Evolutionary conservation across 345 rosid genomes (phyloP).

Genomic region (Arabis hirsuta): DNA sequence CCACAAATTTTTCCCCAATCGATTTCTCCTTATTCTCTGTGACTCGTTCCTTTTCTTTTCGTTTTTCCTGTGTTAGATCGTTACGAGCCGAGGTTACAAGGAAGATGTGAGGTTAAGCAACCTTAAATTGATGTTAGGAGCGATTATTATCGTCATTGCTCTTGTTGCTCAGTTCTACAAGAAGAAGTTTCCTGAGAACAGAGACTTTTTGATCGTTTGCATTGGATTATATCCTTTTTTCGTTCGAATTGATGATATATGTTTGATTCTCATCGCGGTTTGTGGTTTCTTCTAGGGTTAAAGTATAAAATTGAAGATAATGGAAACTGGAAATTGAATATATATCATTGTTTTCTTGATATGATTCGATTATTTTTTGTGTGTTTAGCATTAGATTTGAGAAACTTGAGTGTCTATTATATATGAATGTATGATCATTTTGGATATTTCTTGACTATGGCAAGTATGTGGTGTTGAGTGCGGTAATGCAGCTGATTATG

Average conservation of each 20-base stretch:
- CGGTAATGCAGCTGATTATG: constrained; percentile 73
- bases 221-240: constrained; percentile 80
- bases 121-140: constrained; percentile 62
- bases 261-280: not conserved
- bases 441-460: constrained; percentile 62
- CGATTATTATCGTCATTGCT: constrained; percentile 65
- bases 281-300: not conserved
- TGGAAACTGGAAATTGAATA: not conserved
- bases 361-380: not conserved
- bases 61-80: constrained; percentile 49
- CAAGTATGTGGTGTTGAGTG: constrained; percentile 85
- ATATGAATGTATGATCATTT: not conserved
- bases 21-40: constrained; percentile 25
- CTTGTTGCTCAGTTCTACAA: constrained; percentile 95
- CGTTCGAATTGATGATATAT: no score
- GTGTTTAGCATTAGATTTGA: not conserved
- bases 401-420: not conserved
- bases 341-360: not conserved
- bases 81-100: constrained; percentile 66
- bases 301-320: not conserved
- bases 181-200: constrained; percentile 85
- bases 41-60: not conserved
- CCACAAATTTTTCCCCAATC: not conserved
- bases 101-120: constrained; percentile 88
- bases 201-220: constrained; percentile 74